phyloP scores from a whole-genome alignment of 306 rosid genomes.

The Carpinus fangiana region DNA sequence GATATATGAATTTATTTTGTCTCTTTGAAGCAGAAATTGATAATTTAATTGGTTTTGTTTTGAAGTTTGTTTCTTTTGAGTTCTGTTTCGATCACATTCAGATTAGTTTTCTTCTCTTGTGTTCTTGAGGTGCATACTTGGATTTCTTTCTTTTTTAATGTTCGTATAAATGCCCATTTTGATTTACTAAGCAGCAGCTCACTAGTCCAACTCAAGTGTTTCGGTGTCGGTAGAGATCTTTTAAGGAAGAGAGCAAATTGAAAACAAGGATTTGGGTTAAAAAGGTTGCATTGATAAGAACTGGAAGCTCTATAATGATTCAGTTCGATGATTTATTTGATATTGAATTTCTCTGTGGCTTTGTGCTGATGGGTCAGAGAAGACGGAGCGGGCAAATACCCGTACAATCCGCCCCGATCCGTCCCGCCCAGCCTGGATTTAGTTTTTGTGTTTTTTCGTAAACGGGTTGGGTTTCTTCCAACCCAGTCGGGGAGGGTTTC shows the following conservation, averaged over 20 bases:
- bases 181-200: constrained; percentile 23
- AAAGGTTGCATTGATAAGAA: constrained; percentile 3
- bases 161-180: constrained; percentile 17
- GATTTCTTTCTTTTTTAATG: not conserved
- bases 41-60: not conserved
- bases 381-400: not conserved
- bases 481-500: too few relatives aligned
- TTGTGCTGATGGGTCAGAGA: not conserved
- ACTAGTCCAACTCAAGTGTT: constrained; percentile 22
- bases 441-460: too few relatives aligned
- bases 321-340: not conserved
- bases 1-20: constrained; percentile 10
- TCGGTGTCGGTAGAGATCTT: constrained; percentile 24
- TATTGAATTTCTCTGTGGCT: not conserved
- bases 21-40: too few relatives aligned
- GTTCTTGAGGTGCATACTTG: not conserved
- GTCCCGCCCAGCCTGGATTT: too few relatives aligned
- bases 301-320: not conserved
- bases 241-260: constrained; percentile 5
- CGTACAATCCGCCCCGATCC: too few relatives aligned
- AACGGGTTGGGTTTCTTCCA: too few relatives aligned
- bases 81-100: constrained; percentile 22
- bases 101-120: constrained; percentile 10
- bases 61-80: constrained; percentile 23
- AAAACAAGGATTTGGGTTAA: constrained; percentile 1